Conservation (phyloP, 2,329 filamentous ascomycete genomes). For the Fusarium paranaense region DNA sequence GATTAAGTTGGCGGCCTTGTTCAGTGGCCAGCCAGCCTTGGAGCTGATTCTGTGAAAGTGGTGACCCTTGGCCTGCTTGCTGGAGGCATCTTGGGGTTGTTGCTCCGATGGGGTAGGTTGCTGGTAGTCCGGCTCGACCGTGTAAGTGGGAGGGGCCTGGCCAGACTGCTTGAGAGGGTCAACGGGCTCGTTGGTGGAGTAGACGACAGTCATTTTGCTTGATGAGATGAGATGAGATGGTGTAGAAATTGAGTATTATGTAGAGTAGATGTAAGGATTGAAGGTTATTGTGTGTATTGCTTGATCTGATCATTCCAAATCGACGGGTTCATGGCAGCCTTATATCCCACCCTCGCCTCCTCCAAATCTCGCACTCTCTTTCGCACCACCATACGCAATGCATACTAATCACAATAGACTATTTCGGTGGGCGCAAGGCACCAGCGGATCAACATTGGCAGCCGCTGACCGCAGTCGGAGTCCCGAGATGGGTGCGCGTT, state of each 20-base stretch:
- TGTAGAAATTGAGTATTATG: background rate
- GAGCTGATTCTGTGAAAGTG: conserved; percentile 75
- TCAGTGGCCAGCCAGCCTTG: conserved; percentile 74
- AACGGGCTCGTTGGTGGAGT: conserved; percentile 29
- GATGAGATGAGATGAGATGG: background rate
- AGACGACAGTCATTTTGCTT: conserved; percentile 29
- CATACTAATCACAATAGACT: background rate
- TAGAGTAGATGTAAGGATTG: background rate
- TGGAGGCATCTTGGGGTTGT: background rate
- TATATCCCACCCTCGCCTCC: conserved; percentile 24
- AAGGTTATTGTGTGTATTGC: conserved; percentile 1
- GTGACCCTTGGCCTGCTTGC: conserved; percentile 58
- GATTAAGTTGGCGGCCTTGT: conserved; percentile 74
- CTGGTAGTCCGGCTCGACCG: conserved; percentile 12
- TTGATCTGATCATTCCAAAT: background rate
- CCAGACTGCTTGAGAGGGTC: conserved; percentile 39
- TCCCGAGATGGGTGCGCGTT: conserved; percentile 1
- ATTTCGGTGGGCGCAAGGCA: background rate
- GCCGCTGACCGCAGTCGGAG: conserved; percentile 4
- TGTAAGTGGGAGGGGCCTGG: conserved; percentile 38
- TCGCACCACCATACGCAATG: conserved; percentile 21
- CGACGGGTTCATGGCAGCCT: conserved; percentile 6
- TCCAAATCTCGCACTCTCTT: conserved; percentile 28
- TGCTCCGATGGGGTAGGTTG: conserved; percentile 17
- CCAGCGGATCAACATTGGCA: background rate